Conservation (phyloP, 192 early-diverging fungal genomes). For the Dispira parvispora region DNA sequence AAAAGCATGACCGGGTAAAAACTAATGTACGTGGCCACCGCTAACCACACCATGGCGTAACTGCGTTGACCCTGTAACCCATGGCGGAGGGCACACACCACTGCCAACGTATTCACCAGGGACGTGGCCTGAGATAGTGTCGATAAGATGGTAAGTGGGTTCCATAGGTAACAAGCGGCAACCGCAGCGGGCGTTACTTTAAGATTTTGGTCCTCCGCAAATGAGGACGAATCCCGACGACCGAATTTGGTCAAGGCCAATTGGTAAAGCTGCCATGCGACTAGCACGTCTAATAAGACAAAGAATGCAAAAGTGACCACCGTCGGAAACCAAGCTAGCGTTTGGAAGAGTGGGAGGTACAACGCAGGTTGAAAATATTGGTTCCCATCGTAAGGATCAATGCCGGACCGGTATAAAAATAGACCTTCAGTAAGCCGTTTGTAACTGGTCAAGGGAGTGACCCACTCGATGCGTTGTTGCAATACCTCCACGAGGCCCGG, state of each 20-base stretch:
- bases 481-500: conserved; percentile 24
- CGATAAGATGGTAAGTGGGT: conserved; percentile 63
- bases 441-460: conserved; percentile 77
- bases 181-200: conserved; percentile 20
- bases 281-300: conserved; percentile 39
- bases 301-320: conserved; percentile 35
- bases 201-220: conserved; percentile 27
- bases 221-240: conserved; percentile 11
- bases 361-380: conserved; percentile 82
- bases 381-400: conserved; percentile 78
- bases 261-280: conserved; percentile 37
- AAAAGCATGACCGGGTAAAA: conserved; percentile 78
- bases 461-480: conserved; percentile 47
- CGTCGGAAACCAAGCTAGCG: conserved; percentile 34
- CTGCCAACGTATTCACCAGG: conserved; percentile 53
- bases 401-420: conserved; percentile 48
- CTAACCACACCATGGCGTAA: conserved; percentile 48
- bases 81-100: conserved; percentile 54
- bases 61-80: conserved; percentile 34
- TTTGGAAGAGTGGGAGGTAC: conserved; percentile 52
- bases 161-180: conserved; percentile 48
- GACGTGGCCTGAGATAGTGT: conserved; percentile 59
- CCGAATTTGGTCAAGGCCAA: conserved; percentile 33
- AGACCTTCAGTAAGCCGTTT: conserved; percentile 77
- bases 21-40: conserved; percentile 68